Percentiles rank a stretch among this genome's conserved stretches.
These are phyloP conservation scores for Rhizophora mangle DNA, from an alignment of 345 rosid species.

Conservation along the genomic window DNA sequence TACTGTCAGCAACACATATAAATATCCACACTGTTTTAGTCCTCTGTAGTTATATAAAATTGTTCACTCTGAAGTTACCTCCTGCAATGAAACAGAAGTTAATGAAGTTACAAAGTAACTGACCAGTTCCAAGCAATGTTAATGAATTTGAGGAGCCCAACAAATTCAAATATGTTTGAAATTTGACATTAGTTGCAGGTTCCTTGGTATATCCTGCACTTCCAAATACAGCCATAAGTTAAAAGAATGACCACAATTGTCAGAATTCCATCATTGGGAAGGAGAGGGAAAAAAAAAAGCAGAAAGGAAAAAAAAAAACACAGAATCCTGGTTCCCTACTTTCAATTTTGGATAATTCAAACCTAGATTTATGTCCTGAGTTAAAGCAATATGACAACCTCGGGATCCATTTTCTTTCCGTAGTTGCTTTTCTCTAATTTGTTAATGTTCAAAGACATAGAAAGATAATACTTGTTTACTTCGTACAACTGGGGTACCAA, in stretches of 20 bases:
- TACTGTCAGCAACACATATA: neutral
- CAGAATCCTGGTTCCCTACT: too few relatives aligned
- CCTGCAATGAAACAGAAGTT: neutral
- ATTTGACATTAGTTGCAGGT: constrained; percentile 60
- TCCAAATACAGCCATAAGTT: constrained; percentile 41
- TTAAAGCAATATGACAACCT: too few relatives aligned
- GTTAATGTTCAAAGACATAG: too few relatives aligned
- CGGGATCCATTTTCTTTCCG: too few relatives aligned
- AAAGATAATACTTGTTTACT: too few relatives aligned
- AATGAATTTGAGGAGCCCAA: constrained; percentile 61
- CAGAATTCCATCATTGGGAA: neutral
- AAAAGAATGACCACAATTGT: constrained; percentile 4
- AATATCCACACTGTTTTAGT: neutral
- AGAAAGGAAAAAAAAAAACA: too few relatives aligned
- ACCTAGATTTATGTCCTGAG: too few relatives aligned
- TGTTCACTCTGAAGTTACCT: neutral
- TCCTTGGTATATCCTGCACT: constrained; percentile 57
- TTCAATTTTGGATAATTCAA: too few relatives aligned
- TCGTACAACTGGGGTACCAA: too few relatives aligned
- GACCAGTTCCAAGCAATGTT: constrained; percentile 78
- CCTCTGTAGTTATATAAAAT: neutral
- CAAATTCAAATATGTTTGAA: constrained; percentile 53
- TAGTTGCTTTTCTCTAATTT: too few relatives aligned
- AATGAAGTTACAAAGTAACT: constrained; percentile 14
- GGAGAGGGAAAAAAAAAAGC: too few relatives aligned